Percentiles rank a stretch among this genome's conserved stretches.
Evolutionary conservation across 1,284 basidiomycete genomes (phyloP).

Genomic region (Leccinum variabile): DNA sequence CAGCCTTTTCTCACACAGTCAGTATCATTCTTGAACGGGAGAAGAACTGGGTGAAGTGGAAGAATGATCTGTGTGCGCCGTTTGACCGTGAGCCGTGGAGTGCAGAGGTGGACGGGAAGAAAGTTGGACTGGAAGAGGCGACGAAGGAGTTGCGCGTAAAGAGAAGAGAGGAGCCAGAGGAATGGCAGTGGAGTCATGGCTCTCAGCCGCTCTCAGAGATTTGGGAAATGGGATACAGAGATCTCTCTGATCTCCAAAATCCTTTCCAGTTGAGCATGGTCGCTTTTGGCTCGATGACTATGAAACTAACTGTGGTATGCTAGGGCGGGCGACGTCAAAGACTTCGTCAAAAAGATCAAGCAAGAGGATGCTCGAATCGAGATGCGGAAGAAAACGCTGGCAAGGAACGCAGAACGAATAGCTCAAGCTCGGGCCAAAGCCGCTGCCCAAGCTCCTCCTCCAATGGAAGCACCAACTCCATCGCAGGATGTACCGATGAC

Average conservation of each 20-base stretch:
- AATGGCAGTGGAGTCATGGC: constrained; percentile 63
- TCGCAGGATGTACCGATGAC: constrained; percentile 26
- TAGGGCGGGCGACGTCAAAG: constrained; percentile 69
- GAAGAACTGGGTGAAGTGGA: constrained; percentile 86
- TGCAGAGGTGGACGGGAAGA: constrained; percentile 46
- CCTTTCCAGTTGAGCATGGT: constrained; percentile 58
- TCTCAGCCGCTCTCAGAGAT: constrained; percentile 71
- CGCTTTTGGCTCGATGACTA: not conserved
- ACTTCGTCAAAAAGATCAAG: constrained; percentile 69
- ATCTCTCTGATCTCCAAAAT: constrained; percentile 57
- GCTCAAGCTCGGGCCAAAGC: constrained; percentile 47
- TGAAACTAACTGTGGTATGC: constrained; percentile 5
- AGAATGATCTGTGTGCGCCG: constrained; percentile 71
- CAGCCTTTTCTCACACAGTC: constrained; percentile 72
- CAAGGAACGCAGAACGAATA: constrained; percentile 46
- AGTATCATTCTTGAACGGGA: constrained; percentile 72
- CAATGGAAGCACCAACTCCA: constrained; percentile 23
- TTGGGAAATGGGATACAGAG: constrained; percentile 76
- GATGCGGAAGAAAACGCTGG: constrained; percentile 56
- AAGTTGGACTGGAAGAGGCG: constrained; percentile 60
- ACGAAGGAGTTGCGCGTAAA: constrained; percentile 51
- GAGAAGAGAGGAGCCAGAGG: constrained; percentile 53
- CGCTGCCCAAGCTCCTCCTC: constrained; percentile 18
- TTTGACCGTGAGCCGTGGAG: constrained; percentile 72
- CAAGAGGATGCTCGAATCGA: constrained; percentile 63